phyloP scores from a whole-genome alignment of 352 stramenopile genomes.

The Phytophthora syringae region DNA sequence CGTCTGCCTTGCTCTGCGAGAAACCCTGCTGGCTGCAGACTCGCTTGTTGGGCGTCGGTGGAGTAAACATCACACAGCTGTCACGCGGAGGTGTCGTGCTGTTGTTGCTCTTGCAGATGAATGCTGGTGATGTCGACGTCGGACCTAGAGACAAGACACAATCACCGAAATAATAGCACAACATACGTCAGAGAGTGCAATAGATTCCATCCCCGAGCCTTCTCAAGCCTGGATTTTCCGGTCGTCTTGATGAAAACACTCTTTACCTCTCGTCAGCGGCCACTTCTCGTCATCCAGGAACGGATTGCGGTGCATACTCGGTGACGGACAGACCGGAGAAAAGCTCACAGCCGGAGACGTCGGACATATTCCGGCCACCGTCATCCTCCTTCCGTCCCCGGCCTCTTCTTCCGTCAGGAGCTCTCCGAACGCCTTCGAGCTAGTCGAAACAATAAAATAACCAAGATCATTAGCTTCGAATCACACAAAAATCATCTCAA shows the following conservation, averaged over 20 bases:
- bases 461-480: constrained; percentile 5
- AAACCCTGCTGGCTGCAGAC: constrained; percentile 45
- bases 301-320: constrained; percentile 30
- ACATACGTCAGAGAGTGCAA: constrained; percentile 24
- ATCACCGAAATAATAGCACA: constrained; percentile 17
- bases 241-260: constrained; percentile 13
- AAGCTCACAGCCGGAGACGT: constrained; percentile 33
- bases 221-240: constrained; percentile 27
- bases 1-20: constrained; percentile 33
- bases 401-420: constrained; percentile 40
- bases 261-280: constrained; percentile 34
- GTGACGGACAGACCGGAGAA: constrained; percentile 29
- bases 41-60: constrained; percentile 46
- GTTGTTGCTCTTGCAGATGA: constrained; percentile 35
- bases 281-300: constrained; percentile 32
- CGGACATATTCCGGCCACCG: constrained; percentile 26
- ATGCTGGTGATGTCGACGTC: constrained; percentile 30
- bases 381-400: constrained; percentile 12
- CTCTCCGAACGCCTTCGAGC: constrained; percentile 42
- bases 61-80: constrained; percentile 36
- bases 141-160: constrained; percentile 30
- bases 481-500: neutral
- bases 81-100: constrained; percentile 23
- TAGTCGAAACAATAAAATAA: constrained; percentile 31
- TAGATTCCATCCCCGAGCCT: constrained; percentile 8